Conservation (phyloP, 1,284 basidiomycete species). For the Trichosporon ovoides region DNA sequence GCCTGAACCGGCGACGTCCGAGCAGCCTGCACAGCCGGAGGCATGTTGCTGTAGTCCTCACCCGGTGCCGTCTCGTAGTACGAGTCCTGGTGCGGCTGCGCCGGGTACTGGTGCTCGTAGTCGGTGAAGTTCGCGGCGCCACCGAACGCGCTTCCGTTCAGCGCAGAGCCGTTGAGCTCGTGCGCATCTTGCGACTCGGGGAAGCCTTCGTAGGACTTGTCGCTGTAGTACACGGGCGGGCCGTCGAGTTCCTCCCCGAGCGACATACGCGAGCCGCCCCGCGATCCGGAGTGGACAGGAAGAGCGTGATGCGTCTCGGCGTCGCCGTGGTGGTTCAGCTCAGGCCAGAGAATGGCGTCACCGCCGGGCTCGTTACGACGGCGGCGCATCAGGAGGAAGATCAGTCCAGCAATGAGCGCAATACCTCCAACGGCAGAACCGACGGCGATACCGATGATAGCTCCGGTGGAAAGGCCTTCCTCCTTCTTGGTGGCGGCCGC, state of each 20-base stretch:
- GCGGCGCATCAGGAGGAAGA: slow-evolving; percentile 40
- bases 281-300: slow-evolving; percentile 33
- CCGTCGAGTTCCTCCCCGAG: slow-evolving; percentile 32
- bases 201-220: slow-evolving; percentile 10
- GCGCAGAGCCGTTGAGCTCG: slow-evolving; percentile 17
- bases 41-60: slow-evolving; percentile 35
- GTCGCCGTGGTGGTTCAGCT: slow-evolving; percentile 48
- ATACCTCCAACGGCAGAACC: slow-evolving; percentile 39
- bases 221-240: slow-evolving; percentile 10
- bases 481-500: slow-evolving; percentile 6
- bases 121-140: neutral
- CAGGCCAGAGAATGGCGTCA: slow-evolving; percentile 49
- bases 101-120: slow-evolving; percentile 8
- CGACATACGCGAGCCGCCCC: slow-evolving; percentile 27
- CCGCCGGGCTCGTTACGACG: slow-evolving; percentile 38
- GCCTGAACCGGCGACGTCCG: no score
- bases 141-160: slow-evolving; percentile 3
- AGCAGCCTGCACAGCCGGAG: slow-evolving; percentile 31
- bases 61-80: slow-evolving; percentile 22
- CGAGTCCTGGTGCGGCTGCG: slow-evolving; percentile 1
- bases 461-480: slow-evolving; percentile 32
- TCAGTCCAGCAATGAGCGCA: slow-evolving; percentile 30
- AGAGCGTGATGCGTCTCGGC: slow-evolving; percentile 42
- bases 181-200: slow-evolving; percentile 28
- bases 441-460: slow-evolving; percentile 46